phyloP scores from a whole-genome alignment of 805 yeast genomes.

The Nakazawaea ernobii region DNA sequence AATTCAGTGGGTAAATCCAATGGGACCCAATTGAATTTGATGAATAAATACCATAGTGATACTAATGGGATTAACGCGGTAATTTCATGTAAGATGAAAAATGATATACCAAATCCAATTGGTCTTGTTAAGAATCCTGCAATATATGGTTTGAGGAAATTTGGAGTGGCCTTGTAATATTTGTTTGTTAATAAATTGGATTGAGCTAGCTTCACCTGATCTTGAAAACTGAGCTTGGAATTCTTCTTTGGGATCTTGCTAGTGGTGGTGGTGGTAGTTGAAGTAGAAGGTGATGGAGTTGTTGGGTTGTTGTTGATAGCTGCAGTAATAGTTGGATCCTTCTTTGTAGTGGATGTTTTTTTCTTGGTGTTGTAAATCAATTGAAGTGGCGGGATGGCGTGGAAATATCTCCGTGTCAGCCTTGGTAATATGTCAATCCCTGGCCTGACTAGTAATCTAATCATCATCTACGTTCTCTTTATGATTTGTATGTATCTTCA shows the following conservation, averaged over 20 bases:
- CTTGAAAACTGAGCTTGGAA: constrained; percentile 4
- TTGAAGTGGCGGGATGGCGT: neutral
- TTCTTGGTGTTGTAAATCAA: constrained; percentile 3
- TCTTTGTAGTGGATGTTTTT: neutral
- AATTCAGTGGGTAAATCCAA: constrained; percentile 45
- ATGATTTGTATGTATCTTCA: neutral
- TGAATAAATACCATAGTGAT: constrained; percentile 44
- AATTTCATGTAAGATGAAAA: constrained; percentile 45
- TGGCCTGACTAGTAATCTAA: neutral
- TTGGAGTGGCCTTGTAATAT: constrained; percentile 25
- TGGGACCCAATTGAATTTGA: constrained; percentile 36
- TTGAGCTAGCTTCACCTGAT: constrained; percentile 7
- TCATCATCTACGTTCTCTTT: neutral
- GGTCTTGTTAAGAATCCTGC: constrained; percentile 25
- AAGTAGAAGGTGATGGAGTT: neutral
- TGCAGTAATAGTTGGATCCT: neutral
- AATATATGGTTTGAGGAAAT: constrained; percentile 25
- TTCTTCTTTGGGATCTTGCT: neutral
- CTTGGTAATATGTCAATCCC: too few relatives aligned
- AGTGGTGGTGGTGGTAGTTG: neutral
- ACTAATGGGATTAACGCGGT: constrained; percentile 49
- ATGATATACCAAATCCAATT: constrained; percentile 35
- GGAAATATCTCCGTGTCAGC: neutral
- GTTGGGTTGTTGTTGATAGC: neutral
- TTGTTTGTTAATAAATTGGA: constrained; percentile 22